Conservation (phyloP, 805 yeast genomes). For the Zygotorulaspora danielsina region DNA sequence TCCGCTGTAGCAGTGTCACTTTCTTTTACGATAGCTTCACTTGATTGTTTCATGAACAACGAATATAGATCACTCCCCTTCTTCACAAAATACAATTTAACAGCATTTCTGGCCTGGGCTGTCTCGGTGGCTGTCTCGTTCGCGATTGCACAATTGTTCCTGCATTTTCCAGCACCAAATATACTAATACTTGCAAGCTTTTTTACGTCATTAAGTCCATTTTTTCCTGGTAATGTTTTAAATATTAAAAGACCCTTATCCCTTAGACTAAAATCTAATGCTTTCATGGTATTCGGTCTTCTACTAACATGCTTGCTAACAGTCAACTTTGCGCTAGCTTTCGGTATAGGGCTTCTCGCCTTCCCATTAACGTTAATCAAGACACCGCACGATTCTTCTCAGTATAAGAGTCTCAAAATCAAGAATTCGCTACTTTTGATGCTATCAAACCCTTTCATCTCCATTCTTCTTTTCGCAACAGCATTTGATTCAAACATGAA, state of each 20-base stretch:
- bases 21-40: constrained; percentile 64
- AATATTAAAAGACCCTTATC: constrained; percentile 26
- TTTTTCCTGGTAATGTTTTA: constrained; percentile 16
- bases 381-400: constrained; percentile 2
- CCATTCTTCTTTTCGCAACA: constrained; percentile 34
- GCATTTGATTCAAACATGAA: constrained; percentile 36
- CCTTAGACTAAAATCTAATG: constrained; percentile 38
- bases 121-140: constrained; percentile 32
- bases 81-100: constrained; percentile 19
- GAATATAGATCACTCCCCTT: constrained; percentile 14
- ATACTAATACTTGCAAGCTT: constrained; percentile 19
- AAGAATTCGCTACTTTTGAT: constrained; percentile 38
- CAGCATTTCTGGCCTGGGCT: constrained; percentile 27
- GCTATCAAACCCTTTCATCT: constrained; percentile 50
- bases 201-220: constrained; percentile 20
- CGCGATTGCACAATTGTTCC: constrained; percentile 21
- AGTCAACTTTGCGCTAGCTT: constrained; percentile 78
- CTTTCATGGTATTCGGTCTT: constrained; percentile 62
- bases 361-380: constrained; percentile 66
- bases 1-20: constrained; percentile 70
- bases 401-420: constrained; percentile 6
- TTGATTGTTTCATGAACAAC: constrained; percentile 49
- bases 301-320: constrained; percentile 69
- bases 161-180: constrained; percentile 15
- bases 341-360: constrained; percentile 62